Percentiles rank a stretch among this genome's conserved stretches.
Evolutionary conservation across 1,139 yeast species (phyloP).

Genomic region (Candida sanyaensis): DNA sequence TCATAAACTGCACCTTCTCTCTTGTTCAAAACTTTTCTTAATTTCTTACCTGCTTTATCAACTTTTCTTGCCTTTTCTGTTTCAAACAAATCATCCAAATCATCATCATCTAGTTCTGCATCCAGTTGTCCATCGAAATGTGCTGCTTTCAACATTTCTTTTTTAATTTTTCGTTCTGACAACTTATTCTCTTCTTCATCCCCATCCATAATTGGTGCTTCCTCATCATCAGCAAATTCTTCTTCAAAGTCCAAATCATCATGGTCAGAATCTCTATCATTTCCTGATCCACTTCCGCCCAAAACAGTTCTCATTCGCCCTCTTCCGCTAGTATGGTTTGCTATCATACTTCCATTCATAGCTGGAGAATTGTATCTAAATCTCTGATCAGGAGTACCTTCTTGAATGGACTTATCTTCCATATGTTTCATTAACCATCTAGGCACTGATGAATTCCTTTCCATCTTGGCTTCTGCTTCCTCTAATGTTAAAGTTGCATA

Average conservation of each 20-base stretch:
- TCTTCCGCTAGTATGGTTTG: slow-evolving; percentile 19
- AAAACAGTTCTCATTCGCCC: slow-evolving; percentile 58
- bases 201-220: slow-evolving; percentile 97
- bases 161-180: slow-evolving; percentile 83
- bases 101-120: slow-evolving; percentile 60
- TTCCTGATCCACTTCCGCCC: slow-evolving; percentile 50
- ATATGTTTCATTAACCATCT: slow-evolving; percentile 96
- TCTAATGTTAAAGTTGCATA: slow-evolving; percentile 92
- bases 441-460: slow-evolving; percentile 76
- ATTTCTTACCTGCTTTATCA: slow-evolving; percentile 88
- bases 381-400: slow-evolving; percentile 49
- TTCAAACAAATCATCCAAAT: slow-evolving; percentile 66
- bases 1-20: slow-evolving; percentile 92
- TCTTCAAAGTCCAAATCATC: slow-evolving; percentile 95
- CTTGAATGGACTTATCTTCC: slow-evolving; percentile 58
- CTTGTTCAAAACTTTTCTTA: slow-evolving; percentile 80
- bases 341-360: slow-evolving; percentile 18
- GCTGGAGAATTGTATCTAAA: slow-evolving; percentile 32
- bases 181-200: slow-evolving; percentile 93
- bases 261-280: slow-evolving; percentile 73
- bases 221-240: slow-evolving; percentile 98
- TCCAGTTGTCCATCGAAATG: slow-evolving; percentile 66
- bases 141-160: slow-evolving; percentile 85
- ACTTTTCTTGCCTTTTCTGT: slow-evolving; percentile 66
- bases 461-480: slow-evolving; percentile 96